Conservation (phyloP, 805 yeast genomes). For the Saturnispora quitensis region DNA sequence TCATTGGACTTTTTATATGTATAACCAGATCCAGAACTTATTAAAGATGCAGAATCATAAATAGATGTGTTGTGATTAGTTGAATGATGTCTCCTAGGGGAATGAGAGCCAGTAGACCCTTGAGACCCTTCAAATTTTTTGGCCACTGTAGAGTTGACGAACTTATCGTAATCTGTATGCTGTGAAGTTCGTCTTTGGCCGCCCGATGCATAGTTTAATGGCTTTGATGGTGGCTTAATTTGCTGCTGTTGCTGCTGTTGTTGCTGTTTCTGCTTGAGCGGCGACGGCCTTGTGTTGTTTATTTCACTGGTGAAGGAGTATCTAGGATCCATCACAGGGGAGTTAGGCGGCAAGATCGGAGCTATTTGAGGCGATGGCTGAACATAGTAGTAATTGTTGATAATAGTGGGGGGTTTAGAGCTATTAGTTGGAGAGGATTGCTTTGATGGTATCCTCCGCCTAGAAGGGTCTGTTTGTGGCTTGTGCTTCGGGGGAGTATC, state of each 20-base stretch:
- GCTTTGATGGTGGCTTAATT: background rate
- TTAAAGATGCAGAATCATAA: slow-evolving; percentile 4
- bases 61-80: background rate
- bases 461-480: slow-evolving; percentile 2
- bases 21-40: slow-evolving; percentile 1
- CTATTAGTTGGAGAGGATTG: background rate
- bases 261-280: background rate
- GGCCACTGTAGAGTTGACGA: slow-evolving; percentile 2
- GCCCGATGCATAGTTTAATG: background rate
- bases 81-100: background rate
- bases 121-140: slow-evolving; percentile 1
- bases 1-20: background rate
- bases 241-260: slow-evolving; percentile 3
- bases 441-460: background rate
- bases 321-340: slow-evolving; percentile 2
- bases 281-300: background rate
- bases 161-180: slow-evolving; percentile 3
- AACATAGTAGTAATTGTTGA: slow-evolving; percentile 17
- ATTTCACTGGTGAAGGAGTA: background rate
- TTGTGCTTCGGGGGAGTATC: slow-evolving; percentile 1
- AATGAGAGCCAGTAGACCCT: background rate
- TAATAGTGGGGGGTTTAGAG: slow-evolving; percentile 13
- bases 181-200: background rate
- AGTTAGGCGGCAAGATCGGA: background rate
- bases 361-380: slow-evolving; percentile 9